Conservation (phyloP, 306 rosid genomes). For the Ormosia semicastrata region DNA sequence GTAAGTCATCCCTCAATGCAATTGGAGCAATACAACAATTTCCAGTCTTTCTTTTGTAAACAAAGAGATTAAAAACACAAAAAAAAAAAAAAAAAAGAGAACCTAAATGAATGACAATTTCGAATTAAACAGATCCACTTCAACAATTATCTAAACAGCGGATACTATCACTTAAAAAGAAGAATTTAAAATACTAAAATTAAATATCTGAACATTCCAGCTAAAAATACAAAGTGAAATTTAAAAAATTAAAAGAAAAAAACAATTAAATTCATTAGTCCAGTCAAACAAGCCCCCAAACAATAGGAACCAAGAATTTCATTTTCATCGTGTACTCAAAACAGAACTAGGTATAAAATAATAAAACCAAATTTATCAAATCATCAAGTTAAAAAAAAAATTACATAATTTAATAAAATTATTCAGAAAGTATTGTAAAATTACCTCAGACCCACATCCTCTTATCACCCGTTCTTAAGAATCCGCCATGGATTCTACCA, state of each 20-base stretch:
- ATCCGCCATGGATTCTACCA: conserved; percentile 49
- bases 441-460: conserved; percentile 89
- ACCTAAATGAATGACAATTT: conserved; percentile 9
- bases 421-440: conserved; percentile 24
- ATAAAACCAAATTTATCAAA: conserved; percentile 35
- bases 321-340: conserved; percentile 20
- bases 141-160: conserved; percentile 25
- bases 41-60: not conserved
- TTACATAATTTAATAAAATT: conserved; percentile 25
- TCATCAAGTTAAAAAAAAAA: conserved; percentile 28
- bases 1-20: not conserved
- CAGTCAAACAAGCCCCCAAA: conserved; percentile 26
- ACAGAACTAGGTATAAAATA: not conserved
- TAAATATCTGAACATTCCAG: conserved; percentile 13
- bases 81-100: not conserved
- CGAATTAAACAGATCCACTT: conserved; percentile 55
- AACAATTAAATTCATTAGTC: not conserved
- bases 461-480: conserved; percentile 38
- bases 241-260: not conserved
- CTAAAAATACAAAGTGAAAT: not conserved
- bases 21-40: not conserved
- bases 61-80: not conserved
- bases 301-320: conserved; percentile 25
- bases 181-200: conserved; percentile 26
- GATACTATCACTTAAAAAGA: not conserved